Percentiles rank a stretch among this genome's conserved stretches.
phyloP scores from a whole-genome alignment of 495 filamentous ascomycete genomes.

The Lasiosphaeris hirsuta region DNA sequence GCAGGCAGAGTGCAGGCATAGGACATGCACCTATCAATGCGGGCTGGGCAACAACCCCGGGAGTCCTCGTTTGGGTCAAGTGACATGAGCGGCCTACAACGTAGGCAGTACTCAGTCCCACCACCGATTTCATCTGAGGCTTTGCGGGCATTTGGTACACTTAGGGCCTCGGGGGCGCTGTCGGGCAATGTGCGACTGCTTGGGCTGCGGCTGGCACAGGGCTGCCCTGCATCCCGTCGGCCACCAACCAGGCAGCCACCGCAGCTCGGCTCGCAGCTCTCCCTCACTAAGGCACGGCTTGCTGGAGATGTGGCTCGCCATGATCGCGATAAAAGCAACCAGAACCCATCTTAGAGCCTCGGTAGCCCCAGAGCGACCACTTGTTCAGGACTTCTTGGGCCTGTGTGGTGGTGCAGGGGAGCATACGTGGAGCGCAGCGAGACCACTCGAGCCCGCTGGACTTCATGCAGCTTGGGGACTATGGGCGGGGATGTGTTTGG shows the following conservation, averaged over 20 bases:
- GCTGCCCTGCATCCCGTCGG: background rate
- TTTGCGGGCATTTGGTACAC: background rate
- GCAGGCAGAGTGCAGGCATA: too few relatives aligned
- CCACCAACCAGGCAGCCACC: background rate
- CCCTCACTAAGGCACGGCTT: background rate
- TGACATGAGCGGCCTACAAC: too few relatives aligned
- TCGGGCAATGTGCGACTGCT: background rate
- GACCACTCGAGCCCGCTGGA: background rate
- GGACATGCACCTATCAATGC: too few relatives aligned
- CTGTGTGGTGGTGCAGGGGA: background rate
- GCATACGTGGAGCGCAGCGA: conserved; percentile 3
- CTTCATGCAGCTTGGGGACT: background rate
- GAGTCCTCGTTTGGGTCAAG: too few relatives aligned
- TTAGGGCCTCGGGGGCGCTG: background rate
- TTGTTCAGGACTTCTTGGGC: background rate
- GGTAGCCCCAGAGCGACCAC: background rate
- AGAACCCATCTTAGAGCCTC: too few relatives aligned
- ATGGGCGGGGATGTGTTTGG: background rate
- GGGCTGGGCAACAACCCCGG: too few relatives aligned
- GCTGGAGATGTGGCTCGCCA: conserved; percentile 2
- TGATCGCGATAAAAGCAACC: background rate
- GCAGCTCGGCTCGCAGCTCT: background rate
- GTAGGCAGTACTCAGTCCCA: too few relatives aligned
- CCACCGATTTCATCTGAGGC: background rate
- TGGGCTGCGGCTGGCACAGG: background rate